These are phyloP conservation scores for Debaryomyces udenii DNA, from an alignment of 1,139 yeast species.

Conservation along the genomic window DNA sequence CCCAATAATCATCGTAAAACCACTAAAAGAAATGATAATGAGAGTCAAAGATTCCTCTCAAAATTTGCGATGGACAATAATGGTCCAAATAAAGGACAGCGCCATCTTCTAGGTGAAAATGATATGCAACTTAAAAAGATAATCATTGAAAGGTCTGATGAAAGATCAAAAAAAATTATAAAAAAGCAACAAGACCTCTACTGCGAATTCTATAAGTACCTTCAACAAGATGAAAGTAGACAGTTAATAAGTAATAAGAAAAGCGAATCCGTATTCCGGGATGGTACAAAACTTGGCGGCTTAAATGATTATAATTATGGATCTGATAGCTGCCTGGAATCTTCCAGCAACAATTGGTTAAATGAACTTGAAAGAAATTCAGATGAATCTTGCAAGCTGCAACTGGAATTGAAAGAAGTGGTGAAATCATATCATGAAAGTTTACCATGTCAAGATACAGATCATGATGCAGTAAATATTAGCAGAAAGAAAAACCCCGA, in stretches of 20 bases:
- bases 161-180: constrained; percentile 24
- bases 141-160: constrained; percentile 30
- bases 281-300: constrained; percentile 12
- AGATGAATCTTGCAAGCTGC: too few species aligned
- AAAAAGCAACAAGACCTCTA: constrained; percentile 18
- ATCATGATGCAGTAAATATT: too few species aligned
- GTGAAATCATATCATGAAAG: too few species aligned
- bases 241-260: background rate
- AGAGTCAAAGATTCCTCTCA: constrained; percentile 2
- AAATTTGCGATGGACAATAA: constrained; percentile 4
- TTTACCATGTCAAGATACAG: too few species aligned
- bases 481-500: too few species aligned
- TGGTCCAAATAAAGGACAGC: background rate
- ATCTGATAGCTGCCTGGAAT: constrained; percentile 12
- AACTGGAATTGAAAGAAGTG: too few species aligned
- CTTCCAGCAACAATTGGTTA: background rate
- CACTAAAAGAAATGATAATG: background rate
- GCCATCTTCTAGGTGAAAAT: constrained; percentile 6
- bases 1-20: background rate
- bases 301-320: constrained; percentile 15
- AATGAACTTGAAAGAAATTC: background rate
- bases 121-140: constrained; percentile 28
- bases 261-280: background rate
- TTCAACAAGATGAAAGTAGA: constrained; percentile 7
- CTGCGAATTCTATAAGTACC: constrained; percentile 3